These are phyloP conservation scores for Elasticomyces elasticus DNA, from an alignment of 495 filamentous ascomycete genomes.

Conservation along the genomic window DNA sequence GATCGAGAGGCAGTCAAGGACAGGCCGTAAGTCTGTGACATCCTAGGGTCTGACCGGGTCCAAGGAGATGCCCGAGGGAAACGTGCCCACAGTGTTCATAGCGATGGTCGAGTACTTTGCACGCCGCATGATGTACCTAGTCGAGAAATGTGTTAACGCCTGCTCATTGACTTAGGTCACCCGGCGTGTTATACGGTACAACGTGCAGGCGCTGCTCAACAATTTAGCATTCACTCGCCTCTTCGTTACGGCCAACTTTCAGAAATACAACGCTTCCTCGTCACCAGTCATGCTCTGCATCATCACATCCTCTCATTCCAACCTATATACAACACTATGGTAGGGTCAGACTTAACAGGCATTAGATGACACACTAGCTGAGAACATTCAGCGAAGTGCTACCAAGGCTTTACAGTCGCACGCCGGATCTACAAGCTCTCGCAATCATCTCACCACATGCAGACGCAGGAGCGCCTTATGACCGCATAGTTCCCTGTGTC, in stretches of 20 bases:
- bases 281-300: conserved; percentile 4
- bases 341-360: background rate
- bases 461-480: background rate
- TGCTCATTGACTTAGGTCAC: too few relatives aligned
- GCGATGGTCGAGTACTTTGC: too few relatives aligned
- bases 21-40: too few relatives aligned
- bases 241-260: conserved; percentile 13
- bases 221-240: conserved; percentile 9
- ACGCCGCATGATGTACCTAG: background rate
- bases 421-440: conserved; percentile 5
- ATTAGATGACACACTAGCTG: background rate
- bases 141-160: background rate
- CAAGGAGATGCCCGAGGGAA: too few relatives aligned
- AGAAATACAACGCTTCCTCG: background rate
- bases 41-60: too few relatives aligned
- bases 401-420: background rate
- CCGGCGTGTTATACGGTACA: conserved; percentile 4
- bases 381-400: background rate
- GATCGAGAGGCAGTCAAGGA: too few relatives aligned
- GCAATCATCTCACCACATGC: background rate
- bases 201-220: conserved; percentile 8
- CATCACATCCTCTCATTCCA: background rate
- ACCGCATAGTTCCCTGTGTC: background rate
- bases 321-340: conserved; percentile 4
- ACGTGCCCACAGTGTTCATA: too few relatives aligned